These are phyloP conservation scores for Bjerkandera adusta DNA, from an alignment of 1,284 basidiomycete genomes.

Conservation along the genomic window DNA sequence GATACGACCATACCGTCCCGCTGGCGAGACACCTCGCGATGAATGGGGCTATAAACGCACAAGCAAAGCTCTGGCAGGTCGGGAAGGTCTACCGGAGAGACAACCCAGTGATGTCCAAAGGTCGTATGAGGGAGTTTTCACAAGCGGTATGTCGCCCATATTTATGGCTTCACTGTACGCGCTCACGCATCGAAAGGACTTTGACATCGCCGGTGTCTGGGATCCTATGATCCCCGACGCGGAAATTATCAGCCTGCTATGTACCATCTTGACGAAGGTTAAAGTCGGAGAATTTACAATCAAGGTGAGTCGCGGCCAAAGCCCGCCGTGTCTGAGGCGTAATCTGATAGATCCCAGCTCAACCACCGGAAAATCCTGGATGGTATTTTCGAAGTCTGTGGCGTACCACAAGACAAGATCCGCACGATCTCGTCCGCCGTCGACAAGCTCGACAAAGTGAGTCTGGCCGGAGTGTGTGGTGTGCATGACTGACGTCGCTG, in stretches of 20 bases:
- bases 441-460: conserved; percentile 97
- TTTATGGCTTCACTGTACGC: neutral
- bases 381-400: conserved; percentile 96
- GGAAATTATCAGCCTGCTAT: conserved; percentile 84
- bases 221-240: conserved; percentile 98
- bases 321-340: neutral
- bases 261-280: conserved; percentile 79
- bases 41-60: conserved; percentile 71
- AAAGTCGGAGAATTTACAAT: conserved; percentile 93
- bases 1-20: conserved; percentile 98
- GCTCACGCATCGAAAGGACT: conserved; percentile 60
- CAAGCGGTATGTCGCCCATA: conserved; percentile 74
- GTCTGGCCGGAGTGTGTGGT: conserved; percentile 7
- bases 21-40: conserved; percentile 96
- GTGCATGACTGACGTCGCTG: neutral
- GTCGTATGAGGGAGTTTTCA: conserved; percentile 97
- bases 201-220: conserved; percentile 93
- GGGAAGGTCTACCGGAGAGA: conserved; percentile 98
- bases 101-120: conserved; percentile 97
- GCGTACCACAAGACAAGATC: conserved; percentile 90
- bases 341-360: conserved; percentile 44
- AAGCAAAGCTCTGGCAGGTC: conserved; percentile 92
- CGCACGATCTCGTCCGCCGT: conserved; percentile 96
- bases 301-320: conserved; percentile 58
- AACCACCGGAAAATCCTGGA: conserved; percentile 98